phyloP scores from a whole-genome alignment of 148 eudicot genomes.

The Hydrangea macrophylla region DNA sequence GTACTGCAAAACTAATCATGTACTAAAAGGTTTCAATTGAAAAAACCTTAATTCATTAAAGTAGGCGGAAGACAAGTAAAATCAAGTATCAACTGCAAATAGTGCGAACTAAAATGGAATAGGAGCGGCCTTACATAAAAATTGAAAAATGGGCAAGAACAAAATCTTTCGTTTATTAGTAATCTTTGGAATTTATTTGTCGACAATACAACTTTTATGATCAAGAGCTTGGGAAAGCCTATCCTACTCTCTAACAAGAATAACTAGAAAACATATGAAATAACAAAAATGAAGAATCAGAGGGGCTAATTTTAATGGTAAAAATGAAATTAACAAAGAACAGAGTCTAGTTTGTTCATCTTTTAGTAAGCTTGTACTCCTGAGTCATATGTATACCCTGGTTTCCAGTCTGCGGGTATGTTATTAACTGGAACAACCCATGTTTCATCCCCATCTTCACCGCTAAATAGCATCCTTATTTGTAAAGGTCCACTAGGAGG shows the following conservation, averaged over 20 bases:
- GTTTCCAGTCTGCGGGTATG: slow-evolving; percentile 65
- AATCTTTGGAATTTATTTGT: background rate
- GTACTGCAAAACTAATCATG: too few species aligned
- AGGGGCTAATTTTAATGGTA: background rate
- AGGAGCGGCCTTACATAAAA: too few species aligned
- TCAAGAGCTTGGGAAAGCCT: background rate
- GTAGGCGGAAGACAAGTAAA: too few species aligned
- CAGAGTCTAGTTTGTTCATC: slow-evolving; percentile 1
- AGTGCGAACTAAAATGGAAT: too few species aligned
- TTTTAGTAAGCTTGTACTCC: slow-evolving; percentile 56
- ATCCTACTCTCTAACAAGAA: background rate
- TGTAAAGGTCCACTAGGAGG: slow-evolving; percentile 64
- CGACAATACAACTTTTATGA: background rate
- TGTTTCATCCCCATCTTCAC: slow-evolving; percentile 45
- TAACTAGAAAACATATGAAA: background rate
- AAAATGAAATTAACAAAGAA: background rate
- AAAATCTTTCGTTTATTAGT: background rate
- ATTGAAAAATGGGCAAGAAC: too few species aligned
- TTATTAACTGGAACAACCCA: slow-evolving; percentile 65
- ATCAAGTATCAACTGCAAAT: too few species aligned
- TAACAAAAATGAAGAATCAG: background rate
- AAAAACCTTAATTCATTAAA: too few species aligned
- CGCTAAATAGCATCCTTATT: slow-evolving; percentile 69
- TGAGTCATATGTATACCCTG: slow-evolving; percentile 67
- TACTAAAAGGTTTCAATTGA: too few species aligned